Evolutionary conservation across 2,329 filamentous ascomycete species (phyloP), one percentile per base, ranked within the genome.

Genomic region (Alternaria sp.): DNA sequence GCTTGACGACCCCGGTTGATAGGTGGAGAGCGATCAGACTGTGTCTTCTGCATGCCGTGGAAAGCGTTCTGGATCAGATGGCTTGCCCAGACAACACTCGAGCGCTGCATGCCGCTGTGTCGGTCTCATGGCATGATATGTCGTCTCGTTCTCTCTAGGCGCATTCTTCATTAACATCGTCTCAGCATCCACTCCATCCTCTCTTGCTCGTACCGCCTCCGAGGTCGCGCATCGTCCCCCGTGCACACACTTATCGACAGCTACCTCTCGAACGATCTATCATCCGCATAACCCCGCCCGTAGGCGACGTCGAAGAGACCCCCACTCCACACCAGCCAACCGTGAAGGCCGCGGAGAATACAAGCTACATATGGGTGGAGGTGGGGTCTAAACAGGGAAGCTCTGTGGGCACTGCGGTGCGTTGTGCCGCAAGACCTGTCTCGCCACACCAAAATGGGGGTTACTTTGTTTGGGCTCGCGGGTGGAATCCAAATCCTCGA

Each of bases 401-500:
- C 30, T 33, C 30, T 6, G 30, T 15, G 30, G 30, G 30, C 30
- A 14, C 30, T 33, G 30, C 2, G 5, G 4, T 37, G 15, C 14
- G 1, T 37, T 37, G 33, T 37, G 33, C 33, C 15, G 33, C 33
- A 37, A 7, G 9, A 37, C 2, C 33, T 37, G 7, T 37, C 7
- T 2, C 33, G 7, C 33, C 33, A 37, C 33, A 37, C 15, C 33
- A 37, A 37, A n/a, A n/a, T 37, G 33, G 33, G 30, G 33, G 15
- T n/a, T 9, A 1, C 33, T 37, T 37, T 37, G 15, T 37, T 37
- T 37, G 33, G 8, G 7, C 15, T 9, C 4, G 0, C 33, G 33
- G 7, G 7, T 0, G 33, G 0, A 9, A 37, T 0, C 3, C 33
- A 37, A 37, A 0, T 9, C 2, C 33, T n/a, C 1, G 0, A 0